phyloP scores from a whole-genome alignment of 2,329 filamentous ascomycete genomes.

The Paecilomyces niveus region DNA sequence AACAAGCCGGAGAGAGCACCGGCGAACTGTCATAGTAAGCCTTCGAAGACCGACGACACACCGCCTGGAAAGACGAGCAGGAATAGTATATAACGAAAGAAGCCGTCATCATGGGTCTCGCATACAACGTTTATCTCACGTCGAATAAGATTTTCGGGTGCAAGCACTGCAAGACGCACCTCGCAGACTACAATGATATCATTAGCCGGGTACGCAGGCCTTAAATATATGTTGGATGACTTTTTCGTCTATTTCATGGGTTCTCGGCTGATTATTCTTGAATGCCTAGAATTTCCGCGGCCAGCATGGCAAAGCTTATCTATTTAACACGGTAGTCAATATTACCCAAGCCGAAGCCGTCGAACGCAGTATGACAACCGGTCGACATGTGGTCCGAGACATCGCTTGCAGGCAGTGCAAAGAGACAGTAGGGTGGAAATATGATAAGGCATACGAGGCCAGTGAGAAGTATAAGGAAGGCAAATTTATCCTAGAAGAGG shows the following conservation, averaged over 20 bases:
- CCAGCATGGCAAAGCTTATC: slow-evolving; percentile 95
- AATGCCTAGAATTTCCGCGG: slow-evolving; percentile 80
- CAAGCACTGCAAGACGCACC: slow-evolving; percentile 91
- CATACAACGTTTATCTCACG: slow-evolving; percentile 86
- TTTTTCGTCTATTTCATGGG: neutral
- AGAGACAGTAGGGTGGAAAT: slow-evolving; percentile 95
- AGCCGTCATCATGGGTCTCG: slow-evolving; percentile 62
- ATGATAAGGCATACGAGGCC: slow-evolving; percentile 90
- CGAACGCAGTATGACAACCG: slow-evolving; percentile 97
- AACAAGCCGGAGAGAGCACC: neutral
- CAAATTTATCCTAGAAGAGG: slow-evolving; percentile 92
- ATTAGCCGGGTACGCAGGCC: slow-evolving; percentile 68
- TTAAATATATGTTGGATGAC: neutral
- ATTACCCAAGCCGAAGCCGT: slow-evolving; percentile 71
- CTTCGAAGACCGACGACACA: neutral
- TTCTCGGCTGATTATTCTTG: slow-evolving; percentile 3
- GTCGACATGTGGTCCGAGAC: slow-evolving; percentile 87
- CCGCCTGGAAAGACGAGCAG: neutral
- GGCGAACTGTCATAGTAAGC: neutral
- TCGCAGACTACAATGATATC: slow-evolving; percentile 92
- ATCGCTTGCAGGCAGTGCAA: slow-evolving; percentile 88
- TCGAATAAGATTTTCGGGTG: slow-evolving; percentile 85
- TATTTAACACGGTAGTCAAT: slow-evolving; percentile 94
- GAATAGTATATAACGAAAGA: neutral
- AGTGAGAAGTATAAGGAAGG: slow-evolving; percentile 98